Evolutionary conservation across 305 asterid genomes (phyloP).

Genomic region (Fraxinus platypoda): DNA sequence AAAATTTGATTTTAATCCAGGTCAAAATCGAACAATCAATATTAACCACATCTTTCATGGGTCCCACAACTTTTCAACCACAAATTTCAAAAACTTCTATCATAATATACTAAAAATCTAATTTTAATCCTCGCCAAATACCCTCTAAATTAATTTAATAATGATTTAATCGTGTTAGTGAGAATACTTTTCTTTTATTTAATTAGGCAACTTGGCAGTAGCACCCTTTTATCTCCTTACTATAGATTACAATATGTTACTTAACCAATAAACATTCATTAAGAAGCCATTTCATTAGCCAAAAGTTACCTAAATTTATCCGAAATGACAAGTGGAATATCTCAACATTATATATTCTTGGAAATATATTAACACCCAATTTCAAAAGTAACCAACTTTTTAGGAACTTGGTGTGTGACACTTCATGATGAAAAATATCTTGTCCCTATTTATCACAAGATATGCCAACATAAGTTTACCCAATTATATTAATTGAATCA

Average conservation of each 20-base stretch:
- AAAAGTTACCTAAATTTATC: background rate
- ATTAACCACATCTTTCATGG: no score
- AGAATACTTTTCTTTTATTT: conserved; percentile 19
- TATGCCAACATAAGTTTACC: no score
- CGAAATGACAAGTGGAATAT: background rate
- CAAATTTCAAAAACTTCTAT: no score
- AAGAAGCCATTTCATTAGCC: background rate
- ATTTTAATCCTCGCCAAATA: no score
- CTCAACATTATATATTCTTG: background rate
- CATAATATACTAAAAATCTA: no score
- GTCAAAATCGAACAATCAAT: no score
- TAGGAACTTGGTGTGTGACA: background rate
- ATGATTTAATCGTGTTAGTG: background rate
- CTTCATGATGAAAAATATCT: background rate
- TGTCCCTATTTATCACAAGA: background rate
- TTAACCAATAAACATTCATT: conserved; percentile 4
- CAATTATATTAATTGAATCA: no score
- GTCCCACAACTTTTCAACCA: no score
- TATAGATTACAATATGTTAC: background rate
- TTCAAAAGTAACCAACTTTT: background rate
- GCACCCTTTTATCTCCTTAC: background rate
- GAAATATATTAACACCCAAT: background rate
- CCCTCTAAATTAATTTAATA: no score
- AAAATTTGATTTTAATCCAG: no score
- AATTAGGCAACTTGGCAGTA: background rate